Base-by-base conservation (phyloP, 2,329 filamentous ascomycete genomes). In the Penicillium sp. region DNA sequence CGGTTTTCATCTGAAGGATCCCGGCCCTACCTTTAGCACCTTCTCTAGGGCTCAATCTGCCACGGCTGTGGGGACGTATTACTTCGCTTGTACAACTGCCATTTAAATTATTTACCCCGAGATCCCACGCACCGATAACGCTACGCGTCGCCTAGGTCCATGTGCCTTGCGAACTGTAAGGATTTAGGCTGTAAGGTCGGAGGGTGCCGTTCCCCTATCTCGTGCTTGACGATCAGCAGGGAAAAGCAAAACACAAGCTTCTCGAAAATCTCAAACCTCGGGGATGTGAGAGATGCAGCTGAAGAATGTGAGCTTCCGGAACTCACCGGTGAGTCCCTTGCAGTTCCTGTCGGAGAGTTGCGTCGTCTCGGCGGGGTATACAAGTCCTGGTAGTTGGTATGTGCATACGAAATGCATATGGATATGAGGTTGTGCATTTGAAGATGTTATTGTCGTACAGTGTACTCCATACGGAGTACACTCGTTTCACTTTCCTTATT, bases 331-430 rank as follows among this genome's bases (percentile, higher is more conserved):
- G 43, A 21, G 29, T 29, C 31, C 52, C 52, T 54, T 49, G 24
- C 47, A 22, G 39, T 22, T 36, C 21, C 45, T 49, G 44, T 45
- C 47, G 39, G 52, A 13, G 47, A 48, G 27, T 42, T 47, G 43
- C 44, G 47, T 31, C 48, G 50, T 52, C 44, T 48, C 44, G 38
- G 49, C 49, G 49, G 49, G 50, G 50, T 48, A 42, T 42, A 52
- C 10, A 27, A 27, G 24, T 27, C 5, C 24, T 27, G 39, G 34
- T 47, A 29, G 27, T 29, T 43, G 38, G 50, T 48, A 53, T 53
- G 50, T 53, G 50, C 49, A 34, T 47, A 47, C 42, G 16, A 9
- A 40, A 8, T 21, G 18, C 38, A 21, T 38, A 5, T 13, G 11
- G 32, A 13, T 13, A 34, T 36, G 14, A 36, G 24, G 8, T 27